Base-by-base conservation (phyloP, 1,284 basidiomycete species). In the Ceratobasidium sp. region DNA sequence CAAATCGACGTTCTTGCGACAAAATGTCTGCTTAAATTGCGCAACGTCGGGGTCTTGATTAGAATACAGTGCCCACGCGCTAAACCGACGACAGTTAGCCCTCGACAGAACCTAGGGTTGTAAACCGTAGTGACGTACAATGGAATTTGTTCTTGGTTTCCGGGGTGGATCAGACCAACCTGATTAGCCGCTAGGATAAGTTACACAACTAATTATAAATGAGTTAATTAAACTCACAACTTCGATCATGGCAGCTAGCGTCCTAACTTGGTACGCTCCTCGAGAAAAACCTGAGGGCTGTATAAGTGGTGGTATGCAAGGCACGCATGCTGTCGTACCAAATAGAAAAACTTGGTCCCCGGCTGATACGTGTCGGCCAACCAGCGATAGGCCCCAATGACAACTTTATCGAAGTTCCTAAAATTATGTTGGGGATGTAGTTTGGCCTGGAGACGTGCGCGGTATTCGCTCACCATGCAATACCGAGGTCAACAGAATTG, bases 201-300 rank as follows among this genome's bases (percentile, higher is more conserved):
- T 50, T 26, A 50, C 13, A 5, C 44, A 48, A n/a, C 9, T 20
- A 13, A 23, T n/a, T n/a, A n/a, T n/a, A n/a, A n/a, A n/a, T n/a
- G n/a, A n/a, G n/a, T 4, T 28, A 5, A 20, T 38, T 2, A 6
- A 44, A 52, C 81, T 2, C 77, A 86, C 86, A 78, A 82, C 83
- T 4, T 85, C 78, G 61, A 87, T 86, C 87, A 88, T 87, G 0
- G 80, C 86, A 0, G 87, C 86, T 1, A 87, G 79, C 2, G 81
- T 82, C 3, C 87, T 84, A 13, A 84, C 87, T 82, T 88, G 87
- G 79, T 87, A 88, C 28, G 87, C 87, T 17, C 87, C 87, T 44
- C 87, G 83, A 65, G 87, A 88, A 78, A 88, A 88, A 10, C 87
- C 87, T 87, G 9, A 12, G 12, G 9, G 10, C 3, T 48, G 46